phyloP scores from a whole-genome alignment of 805 yeast species.

The Torulaspora indica region DNA sequence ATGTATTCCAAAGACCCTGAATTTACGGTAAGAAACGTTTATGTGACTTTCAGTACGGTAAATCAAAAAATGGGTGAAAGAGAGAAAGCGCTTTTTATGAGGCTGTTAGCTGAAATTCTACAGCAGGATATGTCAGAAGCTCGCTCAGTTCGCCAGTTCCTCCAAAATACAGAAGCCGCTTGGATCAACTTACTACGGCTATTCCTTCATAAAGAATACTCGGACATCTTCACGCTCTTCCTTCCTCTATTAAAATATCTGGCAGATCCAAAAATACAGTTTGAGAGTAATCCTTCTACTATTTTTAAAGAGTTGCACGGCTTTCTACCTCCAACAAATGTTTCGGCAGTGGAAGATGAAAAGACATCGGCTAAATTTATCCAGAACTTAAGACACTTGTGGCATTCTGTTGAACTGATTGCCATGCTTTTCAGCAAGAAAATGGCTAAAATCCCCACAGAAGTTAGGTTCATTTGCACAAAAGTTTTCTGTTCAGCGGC shows the following conservation, averaged over 20 bases:
- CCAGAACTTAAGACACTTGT: slow-evolving; percentile 62
- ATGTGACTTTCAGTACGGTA: slow-evolving; percentile 29
- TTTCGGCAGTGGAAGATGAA: slow-evolving; percentile 75
- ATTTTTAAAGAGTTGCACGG: slow-evolving; percentile 46
- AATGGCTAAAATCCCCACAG: slow-evolving; percentile 49
- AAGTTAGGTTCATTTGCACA: slow-evolving; percentile 52
- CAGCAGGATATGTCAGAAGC: slow-evolving; percentile 38
- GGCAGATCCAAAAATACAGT: slow-evolving; percentile 43
- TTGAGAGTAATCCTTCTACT: slow-evolving; percentile 74
- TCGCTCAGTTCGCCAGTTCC: slow-evolving; percentile 23
- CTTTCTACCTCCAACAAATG: slow-evolving; percentile 41
- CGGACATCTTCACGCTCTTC: slow-evolving; percentile 34
- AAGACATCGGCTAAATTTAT: slow-evolving; percentile 70
- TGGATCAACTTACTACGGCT: slow-evolving; percentile 43
- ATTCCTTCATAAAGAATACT: slow-evolving; percentile 39
- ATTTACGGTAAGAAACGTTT: slow-evolving; percentile 30
- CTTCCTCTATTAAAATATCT: slow-evolving; percentile 39
- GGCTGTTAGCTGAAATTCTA: slow-evolving; percentile 49
- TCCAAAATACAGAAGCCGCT: slow-evolving; percentile 30
- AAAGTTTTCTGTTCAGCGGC: slow-evolving; percentile 41
- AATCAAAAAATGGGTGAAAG: slow-evolving; percentile 40
- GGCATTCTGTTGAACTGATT: slow-evolving; percentile 64
- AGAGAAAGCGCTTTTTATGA: slow-evolving; percentile 65
- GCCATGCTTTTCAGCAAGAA: slow-evolving; percentile 44
- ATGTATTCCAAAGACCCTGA: slow-evolving; percentile 42